Base-by-base conservation (phyloP, 2,329 filamentous ascomycete species). In the Chaetomium sp. region DNA sequence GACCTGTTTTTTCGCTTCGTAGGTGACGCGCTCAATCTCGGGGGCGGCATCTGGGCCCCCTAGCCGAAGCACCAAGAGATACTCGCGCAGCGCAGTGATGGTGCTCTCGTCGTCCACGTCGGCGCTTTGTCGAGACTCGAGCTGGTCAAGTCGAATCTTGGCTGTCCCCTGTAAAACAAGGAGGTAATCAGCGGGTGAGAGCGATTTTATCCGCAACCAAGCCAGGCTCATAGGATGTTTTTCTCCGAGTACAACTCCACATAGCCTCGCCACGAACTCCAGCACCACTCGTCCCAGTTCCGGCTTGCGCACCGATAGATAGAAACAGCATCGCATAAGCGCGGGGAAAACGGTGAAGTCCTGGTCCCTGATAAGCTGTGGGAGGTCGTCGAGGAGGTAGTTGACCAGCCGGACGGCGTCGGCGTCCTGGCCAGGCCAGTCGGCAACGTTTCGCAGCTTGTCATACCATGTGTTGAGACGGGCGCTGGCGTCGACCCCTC, bases 321-420 rank as follows among this genome's bases (percentile, higher is more conserved):
- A 66, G 47, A 68, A 72, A 29, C 58, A 67, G 19, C 61, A 65
- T 1, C 61, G 56, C 55, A 70, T 57, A 8, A 68, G 60, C 0
- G 62, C 63, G 4, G 62, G 60, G 50, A 74, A 67, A 29, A 73
- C 61, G 7, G 69, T 53, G 21, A 66, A 68, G 55, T 73, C 72
- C 51, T 73, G 65, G 25, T 72, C 71, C 13, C 57, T 59, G 33
- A 74, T 54, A 49, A 71, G 63, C 65, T 67, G 65, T 8, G 62
- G 65, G 23, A 74, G 64, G 53, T 69, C 60, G 61, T 74, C 71
- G 57, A 74, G 66, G 50, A 68, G 65, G 16, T 21, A 31, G 66
- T 71, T 68, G 47, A 72, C 64, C 16, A 68, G 62, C 4, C 35
- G 51, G 23, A 73, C 70, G 0, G 67, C 69, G 19, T 69, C 67